Percentiles rank a stretch among this genome's conserved stretches.
These are phyloP conservation scores for Penicillium mononematosum DNA, from an alignment of 495 filamentous ascomycete genomes.

Conservation along the genomic window DNA sequence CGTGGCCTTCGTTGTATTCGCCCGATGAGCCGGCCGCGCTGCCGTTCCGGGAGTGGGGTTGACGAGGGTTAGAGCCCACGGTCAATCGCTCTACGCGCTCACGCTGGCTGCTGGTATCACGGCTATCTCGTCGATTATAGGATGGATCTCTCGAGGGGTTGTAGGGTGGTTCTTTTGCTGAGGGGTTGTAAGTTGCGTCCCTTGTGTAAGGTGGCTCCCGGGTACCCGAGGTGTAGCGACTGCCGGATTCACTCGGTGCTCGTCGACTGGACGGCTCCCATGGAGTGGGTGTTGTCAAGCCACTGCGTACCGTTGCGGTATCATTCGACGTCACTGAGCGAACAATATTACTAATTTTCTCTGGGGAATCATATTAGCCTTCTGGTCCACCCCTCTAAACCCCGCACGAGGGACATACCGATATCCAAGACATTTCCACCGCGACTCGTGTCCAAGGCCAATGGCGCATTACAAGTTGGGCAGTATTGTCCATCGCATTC, in stretches of 20 bases:
- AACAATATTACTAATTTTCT: constrained; percentile 94
- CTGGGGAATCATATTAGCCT: constrained; percentile 44
- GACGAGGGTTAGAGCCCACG: constrained; percentile 40
- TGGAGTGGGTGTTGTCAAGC: constrained; percentile 54
- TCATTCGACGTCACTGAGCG: constrained; percentile 76
- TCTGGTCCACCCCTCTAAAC: background rate
- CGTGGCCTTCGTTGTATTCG: constrained; percentile 68
- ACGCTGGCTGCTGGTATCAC: constrained; percentile 51
- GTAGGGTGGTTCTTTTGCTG: constrained; percentile 8
- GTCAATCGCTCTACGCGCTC: constrained; percentile 62
- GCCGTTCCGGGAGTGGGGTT: constrained; percentile 64
- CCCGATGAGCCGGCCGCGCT: constrained; percentile 72
- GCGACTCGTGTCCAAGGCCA: constrained; percentile 91
- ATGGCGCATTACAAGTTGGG: constrained; percentile 88
- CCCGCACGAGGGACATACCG: constrained; percentile 54
- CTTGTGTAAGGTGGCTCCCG: constrained; percentile 2
- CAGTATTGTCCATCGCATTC: constrained; percentile 95
- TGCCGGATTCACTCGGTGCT: constrained; percentile 50
- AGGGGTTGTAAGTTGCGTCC: constrained; percentile 7
- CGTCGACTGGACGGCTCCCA: constrained; percentile 57
- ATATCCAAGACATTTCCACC: constrained; percentile 94
- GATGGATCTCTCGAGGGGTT: constrained; percentile 7
- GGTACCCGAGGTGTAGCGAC: constrained; percentile 30
- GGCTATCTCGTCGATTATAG: constrained; percentile 49
- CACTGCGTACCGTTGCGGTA: constrained; percentile 47